Base-by-base conservation (phyloP, 2,329 filamentous ascomycete species). In the Ceratocystis lukuohia region DNA sequence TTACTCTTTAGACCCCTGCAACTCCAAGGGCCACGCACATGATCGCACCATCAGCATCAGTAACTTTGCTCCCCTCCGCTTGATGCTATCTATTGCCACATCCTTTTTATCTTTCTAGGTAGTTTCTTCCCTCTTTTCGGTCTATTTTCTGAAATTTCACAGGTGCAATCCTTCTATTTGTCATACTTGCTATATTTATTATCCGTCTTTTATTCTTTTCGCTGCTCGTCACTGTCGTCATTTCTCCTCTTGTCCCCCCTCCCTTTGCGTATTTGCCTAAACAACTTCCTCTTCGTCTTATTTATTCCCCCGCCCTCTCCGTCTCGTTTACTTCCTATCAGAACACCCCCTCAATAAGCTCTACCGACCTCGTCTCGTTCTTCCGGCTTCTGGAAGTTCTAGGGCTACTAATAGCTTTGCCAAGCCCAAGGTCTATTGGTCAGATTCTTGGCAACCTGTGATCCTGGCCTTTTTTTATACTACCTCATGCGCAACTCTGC, bases 381-480 rank as follows among this genome's bases (percentile, higher is more conserved):
- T 20, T 41, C 33, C 22, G 22, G 7, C 48, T 67, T 67, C 66
- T 56, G 20, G 66, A 67, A 67, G 62, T 59, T 46, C 53, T 22
- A 63, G 66, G 63, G 30, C 62, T 44, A 62, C 61, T 46, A 67
- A 65, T 62, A 63, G 41, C 64, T 48, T 12, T 57, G 62, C 66
- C 66, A 67, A 67, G 62, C 53, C 53, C 66, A 62, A 67, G 62
- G 45, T 44, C 53, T 50, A 20, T 50, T 3, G 15, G 37, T 33
- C 12, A 33, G 33, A 28, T 50, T 33, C 65, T 67, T 61, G 61
- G 46, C 59, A 46, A 41, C 15, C 37, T 56, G 8, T 45, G 15
- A 30, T 30, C n/a, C 22, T 44, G 4, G n/a, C n/a, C 59, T 37
- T n/a, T 8, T 22, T n/a, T 28, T 20, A 28, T 62, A 46, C 65